phyloP scores from a whole-genome alignment of 2,329 filamentous ascomycete genomes.

The Davidsoniella neocaledoniae region DNA sequence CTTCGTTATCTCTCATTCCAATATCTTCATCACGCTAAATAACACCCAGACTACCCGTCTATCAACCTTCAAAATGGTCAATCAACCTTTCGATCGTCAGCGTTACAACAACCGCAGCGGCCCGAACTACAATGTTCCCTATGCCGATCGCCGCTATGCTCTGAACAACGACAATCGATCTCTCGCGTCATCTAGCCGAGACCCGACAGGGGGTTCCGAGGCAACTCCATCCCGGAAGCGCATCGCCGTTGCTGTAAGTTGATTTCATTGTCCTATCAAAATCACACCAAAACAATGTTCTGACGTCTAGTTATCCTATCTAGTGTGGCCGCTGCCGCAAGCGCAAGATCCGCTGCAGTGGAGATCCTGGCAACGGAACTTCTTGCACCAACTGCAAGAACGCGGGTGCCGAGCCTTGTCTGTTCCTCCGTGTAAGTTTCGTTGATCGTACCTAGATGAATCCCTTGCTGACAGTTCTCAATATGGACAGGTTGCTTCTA shows the following conservation, averaged over 20 bases:
- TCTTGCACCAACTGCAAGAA: constrained; percentile 73
- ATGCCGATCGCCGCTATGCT: constrained; percentile 23
- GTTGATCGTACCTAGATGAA: not conserved
- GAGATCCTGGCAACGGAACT: constrained; percentile 57
- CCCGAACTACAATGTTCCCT: constrained; percentile 21
- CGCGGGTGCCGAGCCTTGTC: constrained; percentile 54
- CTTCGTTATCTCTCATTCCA: constrained; percentile 1
- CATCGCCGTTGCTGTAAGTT: constrained; percentile 41
- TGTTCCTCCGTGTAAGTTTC: constrained; percentile 57
- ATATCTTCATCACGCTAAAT: not conserved
- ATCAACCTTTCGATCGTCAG: not conserved
- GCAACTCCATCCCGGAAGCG: constrained; percentile 34
- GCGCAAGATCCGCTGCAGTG: constrained; percentile 88
- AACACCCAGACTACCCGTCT: not conserved
- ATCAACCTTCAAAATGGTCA: constrained; percentile 13
- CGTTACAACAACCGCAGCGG: constrained; percentile 20
- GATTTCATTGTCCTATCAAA: not conserved
- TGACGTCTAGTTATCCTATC: not conserved
- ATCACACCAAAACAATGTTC: not conserved
- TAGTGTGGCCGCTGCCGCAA: constrained; percentile 83
- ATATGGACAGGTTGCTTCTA: constrained; percentile 22
- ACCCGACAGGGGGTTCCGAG: constrained; percentile 16
- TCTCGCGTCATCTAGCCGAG: constrained; percentile 13
- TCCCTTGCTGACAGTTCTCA: not conserved
- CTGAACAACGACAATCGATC: constrained; percentile 19